Percentiles rank a stretch among this genome's conserved stretches.
phyloP scores from a whole-genome alignment of 2,329 filamentous ascomycete species.

The Aureobasidium subglaciale region DNA sequence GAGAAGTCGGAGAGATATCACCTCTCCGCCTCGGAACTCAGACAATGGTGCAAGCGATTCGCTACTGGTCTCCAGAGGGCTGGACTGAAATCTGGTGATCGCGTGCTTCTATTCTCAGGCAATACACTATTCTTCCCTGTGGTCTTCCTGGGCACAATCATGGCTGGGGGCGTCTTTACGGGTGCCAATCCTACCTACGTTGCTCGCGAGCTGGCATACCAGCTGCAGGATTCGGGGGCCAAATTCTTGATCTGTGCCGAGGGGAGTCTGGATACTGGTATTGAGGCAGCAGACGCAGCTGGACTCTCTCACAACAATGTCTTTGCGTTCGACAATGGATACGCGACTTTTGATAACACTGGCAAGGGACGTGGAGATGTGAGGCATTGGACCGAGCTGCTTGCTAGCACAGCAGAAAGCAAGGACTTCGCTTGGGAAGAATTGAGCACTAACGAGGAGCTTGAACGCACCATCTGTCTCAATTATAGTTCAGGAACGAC shows the following conservation, averaged over 20 bases:
- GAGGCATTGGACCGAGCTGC: conserved; percentile 57
- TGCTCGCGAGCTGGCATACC: conserved; percentile 64
- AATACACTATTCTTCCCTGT: conserved; percentile 68
- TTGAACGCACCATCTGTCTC: conserved; percentile 54
- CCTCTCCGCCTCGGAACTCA: conserved; percentile 57
- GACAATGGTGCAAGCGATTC: conserved; percentile 64
- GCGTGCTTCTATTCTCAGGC: conserved; percentile 64
- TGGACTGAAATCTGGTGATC: conserved; percentile 61
- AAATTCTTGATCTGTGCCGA: conserved; percentile 60
- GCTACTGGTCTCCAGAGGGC: conserved; percentile 57
- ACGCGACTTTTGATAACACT: conserved; percentile 37
- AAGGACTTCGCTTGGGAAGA: conserved; percentile 57
- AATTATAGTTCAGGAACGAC: conserved; percentile 79
- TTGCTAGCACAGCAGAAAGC: conserved; percentile 47
- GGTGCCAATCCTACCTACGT: conserved; percentile 68
- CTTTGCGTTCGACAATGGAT: conserved; percentile 58
- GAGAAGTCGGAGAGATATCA: conserved; percentile 59
- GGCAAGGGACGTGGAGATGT: conserved; percentile 33
- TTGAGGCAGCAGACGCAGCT: conserved; percentile 57
- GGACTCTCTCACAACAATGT: conserved; percentile 50
- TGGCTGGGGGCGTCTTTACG: conserved; percentile 72
- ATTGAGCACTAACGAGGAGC: conserved; percentile 42
- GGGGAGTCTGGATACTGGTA: conserved; percentile 52
- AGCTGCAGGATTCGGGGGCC: conserved; percentile 64
- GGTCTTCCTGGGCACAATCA: conserved; percentile 64